Conservation (phyloP, 2,329 filamentous ascomycete genomes). For the Microdochium bolleyi region DNA sequence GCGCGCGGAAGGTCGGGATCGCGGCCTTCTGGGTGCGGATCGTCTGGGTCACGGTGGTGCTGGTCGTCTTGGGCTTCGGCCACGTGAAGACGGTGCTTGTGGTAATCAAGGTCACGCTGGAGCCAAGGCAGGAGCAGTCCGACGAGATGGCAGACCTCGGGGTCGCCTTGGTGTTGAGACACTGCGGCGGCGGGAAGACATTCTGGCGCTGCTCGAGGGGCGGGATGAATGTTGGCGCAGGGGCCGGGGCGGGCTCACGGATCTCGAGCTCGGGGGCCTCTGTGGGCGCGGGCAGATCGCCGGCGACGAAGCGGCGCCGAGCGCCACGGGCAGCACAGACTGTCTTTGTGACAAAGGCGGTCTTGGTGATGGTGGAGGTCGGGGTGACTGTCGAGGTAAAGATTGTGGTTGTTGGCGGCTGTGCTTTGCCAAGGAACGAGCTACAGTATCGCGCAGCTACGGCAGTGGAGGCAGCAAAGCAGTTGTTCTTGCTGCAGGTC, state of each 20-base stretch:
- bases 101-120: neutral
- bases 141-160: neutral
- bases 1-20: neutral
- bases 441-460: no score
- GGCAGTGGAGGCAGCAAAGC: no score
- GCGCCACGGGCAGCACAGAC: no score
- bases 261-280: neutral
- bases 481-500: no score
- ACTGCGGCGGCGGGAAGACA: neutral
- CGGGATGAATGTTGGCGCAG: no score
- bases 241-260: neutral
- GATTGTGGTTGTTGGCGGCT: no score
- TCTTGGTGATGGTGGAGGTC: no score
- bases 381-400: no score
- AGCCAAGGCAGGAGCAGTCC: neutral
- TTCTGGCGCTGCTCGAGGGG: neutral
- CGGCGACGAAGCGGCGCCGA: neutral
- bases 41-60: neutral
- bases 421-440: no score
- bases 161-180: neutral
- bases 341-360: no score
- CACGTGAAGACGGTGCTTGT: neutral
- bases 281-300: neutral
- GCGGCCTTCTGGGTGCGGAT: neutral
- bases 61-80: neutral